Percentiles rank a stretch among this genome's conserved stretches.
Conservation (phyloP, 768 basidiomycete genomes). For the Tricholoma bakamatsutake region DNA sequence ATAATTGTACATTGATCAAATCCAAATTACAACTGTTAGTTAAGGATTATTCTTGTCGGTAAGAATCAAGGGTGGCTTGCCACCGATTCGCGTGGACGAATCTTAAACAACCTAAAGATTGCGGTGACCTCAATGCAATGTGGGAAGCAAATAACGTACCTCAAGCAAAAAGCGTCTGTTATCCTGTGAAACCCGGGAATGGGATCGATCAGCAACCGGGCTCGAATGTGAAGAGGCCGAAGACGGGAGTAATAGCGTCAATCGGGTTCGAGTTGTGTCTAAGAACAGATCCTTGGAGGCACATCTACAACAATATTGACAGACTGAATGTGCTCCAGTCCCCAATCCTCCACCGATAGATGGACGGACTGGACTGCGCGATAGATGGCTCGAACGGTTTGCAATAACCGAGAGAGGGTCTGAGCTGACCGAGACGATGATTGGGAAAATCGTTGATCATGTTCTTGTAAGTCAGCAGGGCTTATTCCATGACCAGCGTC, state of each 20-base stretch:
- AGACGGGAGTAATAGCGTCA: constrained; percentile 28
- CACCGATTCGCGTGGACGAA: constrained; percentile 18
- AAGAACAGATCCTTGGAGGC: constrained; percentile 17
- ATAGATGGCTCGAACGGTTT: constrained; percentile 21
- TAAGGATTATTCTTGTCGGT: neutral
- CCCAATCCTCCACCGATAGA: constrained; percentile 16
- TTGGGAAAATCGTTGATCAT: constrained; percentile 2
- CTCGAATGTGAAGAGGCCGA: constrained; percentile 32
- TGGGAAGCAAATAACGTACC: constrained; percentile 20
- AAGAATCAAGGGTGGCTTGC: neutral
- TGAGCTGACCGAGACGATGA: neutral
- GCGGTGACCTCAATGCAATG: neutral
- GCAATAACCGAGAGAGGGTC: constrained; percentile 6
- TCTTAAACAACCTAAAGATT: constrained; percentile 14
- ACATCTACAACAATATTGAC: constrained; percentile 1
- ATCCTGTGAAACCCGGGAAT: constrained; percentile 16
- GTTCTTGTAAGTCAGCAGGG: constrained; percentile 1
- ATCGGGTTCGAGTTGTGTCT: constrained; percentile 21
- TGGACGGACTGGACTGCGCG: constrained; percentile 44
- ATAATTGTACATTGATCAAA: neutral
- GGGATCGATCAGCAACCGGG: constrained; percentile 17
- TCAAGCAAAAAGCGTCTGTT: constrained; percentile 31
- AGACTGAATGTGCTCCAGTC: constrained; percentile 10
- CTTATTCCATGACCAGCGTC: neutral
- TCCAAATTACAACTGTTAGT: neutral